Percentiles rank a stretch among this genome's conserved stretches.
Conservation (phyloP, 2,329 filamentous ascomycete species). For the Fusarium algeriense region DNA sequence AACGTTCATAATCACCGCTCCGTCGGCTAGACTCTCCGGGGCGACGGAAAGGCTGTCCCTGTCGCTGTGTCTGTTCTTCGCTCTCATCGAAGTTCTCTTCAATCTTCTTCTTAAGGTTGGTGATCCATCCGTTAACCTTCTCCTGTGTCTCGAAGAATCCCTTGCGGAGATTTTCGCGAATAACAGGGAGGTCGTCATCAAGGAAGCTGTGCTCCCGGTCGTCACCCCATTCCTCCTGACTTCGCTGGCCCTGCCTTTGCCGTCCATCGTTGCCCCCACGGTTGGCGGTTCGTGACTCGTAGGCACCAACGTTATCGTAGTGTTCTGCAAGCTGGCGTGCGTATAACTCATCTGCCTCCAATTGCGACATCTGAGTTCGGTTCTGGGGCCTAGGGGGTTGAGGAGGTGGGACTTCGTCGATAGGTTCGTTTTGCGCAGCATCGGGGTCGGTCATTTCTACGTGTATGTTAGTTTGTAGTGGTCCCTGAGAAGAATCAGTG, state of each 20-base stretch:
- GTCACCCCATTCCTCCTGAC: constrained; percentile 56
- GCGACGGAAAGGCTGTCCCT: constrained; percentile 57
- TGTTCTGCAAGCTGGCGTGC: constrained; percentile 94
- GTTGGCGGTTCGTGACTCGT: constrained; percentile 68
- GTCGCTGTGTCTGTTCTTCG: constrained; percentile 57
- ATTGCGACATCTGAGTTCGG: constrained; percentile 76
- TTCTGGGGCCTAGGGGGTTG: constrained; percentile 83
- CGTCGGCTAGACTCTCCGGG: constrained; percentile 74
- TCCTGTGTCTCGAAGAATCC: constrained; percentile 95
- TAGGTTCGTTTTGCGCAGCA: constrained; percentile 67
- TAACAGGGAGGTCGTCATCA: constrained; percentile 94
- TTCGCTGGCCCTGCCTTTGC: constrained; percentile 57
- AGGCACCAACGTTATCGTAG: constrained; percentile 75
- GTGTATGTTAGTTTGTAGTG: constrained; percentile 21
- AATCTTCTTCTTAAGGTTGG: constrained; percentile 89
- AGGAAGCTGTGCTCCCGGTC: constrained; percentile 90
- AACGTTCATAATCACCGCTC: constrained; percentile 90
- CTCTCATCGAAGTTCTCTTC: constrained; percentile 88
- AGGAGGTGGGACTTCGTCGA: constrained; percentile 72
- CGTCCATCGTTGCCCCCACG: constrained; percentile 46
- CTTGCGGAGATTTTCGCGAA: constrained; percentile 92
- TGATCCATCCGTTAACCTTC: constrained; percentile 94
- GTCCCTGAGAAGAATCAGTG: not conserved
- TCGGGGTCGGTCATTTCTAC: constrained; percentile 84
- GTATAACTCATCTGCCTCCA: constrained; percentile 92